Conservation (phyloP, 2,329 filamentous ascomycete species). For the Bipolaris sorokiniana region DNA sequence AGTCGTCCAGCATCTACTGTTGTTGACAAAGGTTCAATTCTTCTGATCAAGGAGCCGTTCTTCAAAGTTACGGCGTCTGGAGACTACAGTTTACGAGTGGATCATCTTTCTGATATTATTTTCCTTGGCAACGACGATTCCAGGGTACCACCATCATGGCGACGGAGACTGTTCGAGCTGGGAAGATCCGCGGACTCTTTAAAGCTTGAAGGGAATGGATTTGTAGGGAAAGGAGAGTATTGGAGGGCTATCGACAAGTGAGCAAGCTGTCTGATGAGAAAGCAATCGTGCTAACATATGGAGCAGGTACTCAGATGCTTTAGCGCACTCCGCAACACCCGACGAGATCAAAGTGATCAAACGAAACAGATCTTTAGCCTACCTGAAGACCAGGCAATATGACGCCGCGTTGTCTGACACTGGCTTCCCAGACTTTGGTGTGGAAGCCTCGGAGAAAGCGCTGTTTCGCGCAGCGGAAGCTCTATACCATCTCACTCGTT, state of each 20-base stretch:
- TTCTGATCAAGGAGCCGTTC: conserved; percentile 57
- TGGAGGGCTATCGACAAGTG: conserved; percentile 25
- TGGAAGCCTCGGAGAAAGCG: conserved; percentile 47
- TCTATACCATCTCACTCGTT: conserved; percentile 52
- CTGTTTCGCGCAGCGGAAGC: conserved; percentile 54
- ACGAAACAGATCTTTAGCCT: conserved; percentile 49
- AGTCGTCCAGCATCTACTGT: conserved; percentile 38
- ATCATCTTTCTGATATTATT: conserved; percentile 60
- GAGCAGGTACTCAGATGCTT: conserved; percentile 42
- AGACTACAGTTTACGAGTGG: conserved; percentile 56
- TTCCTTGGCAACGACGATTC: conserved; percentile 47
- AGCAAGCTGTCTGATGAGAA: not conserved
- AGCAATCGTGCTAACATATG: conserved; percentile 32
- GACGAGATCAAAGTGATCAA: conserved; percentile 41
- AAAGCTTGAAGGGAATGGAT: conserved; percentile 20
- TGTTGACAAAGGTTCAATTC: conserved; percentile 38
- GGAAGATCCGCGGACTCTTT: conserved; percentile 11
- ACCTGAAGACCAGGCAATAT: conserved; percentile 42
- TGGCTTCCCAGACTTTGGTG: conserved; percentile 19
- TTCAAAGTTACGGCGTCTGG: conserved; percentile 53
- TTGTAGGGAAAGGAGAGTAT: conserved; percentile 16
- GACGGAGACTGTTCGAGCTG: conserved; percentile 4
- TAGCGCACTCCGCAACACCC: conserved; percentile 18
- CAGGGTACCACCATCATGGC: conserved; percentile 53
- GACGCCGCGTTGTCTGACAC: conserved; percentile 47